A percentile compares a stretch with the other conserved stretches of the same genome.
These are phyloP conservation scores for Polygonum maritimum DNA, from an alignment of 148 eudicot species.

Conservation along the genomic window DNA sequence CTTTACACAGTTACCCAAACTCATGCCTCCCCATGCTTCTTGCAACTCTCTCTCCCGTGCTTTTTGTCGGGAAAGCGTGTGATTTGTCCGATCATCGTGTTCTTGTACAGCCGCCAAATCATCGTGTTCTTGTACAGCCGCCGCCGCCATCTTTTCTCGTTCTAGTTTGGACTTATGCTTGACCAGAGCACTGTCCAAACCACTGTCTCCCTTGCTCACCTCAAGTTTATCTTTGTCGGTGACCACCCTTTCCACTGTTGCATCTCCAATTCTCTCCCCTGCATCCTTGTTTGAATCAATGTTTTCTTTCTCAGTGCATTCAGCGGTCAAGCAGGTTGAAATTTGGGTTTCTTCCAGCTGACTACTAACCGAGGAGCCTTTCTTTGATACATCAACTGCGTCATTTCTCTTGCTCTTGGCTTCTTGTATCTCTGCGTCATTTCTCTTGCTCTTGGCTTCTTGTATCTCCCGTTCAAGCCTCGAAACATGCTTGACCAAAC, in stretches of 20 bases:
- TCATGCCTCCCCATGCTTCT: slow-evolving; percentile 82
- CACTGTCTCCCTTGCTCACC: slow-evolving; percentile 29
- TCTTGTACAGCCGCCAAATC: slow-evolving; percentile 25
- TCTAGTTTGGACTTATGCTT: slow-evolving; percentile 64
- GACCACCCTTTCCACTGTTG: slow-evolving; percentile 28
- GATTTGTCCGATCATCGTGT: slow-evolving; percentile 21
- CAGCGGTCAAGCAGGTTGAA: slow-evolving; percentile 1
- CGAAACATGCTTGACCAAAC: slow-evolving; percentile 54
- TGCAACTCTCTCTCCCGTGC: slow-evolving; percentile 76
- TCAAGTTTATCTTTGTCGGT: slow-evolving; percentile 9
- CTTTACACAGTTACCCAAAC: slow-evolving; percentile 53
- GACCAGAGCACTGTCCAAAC: slow-evolving; percentile 69
- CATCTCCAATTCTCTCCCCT: slow-evolving; percentile 6
- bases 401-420: slow-evolving; percentile 36
- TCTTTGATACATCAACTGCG: not conserved
- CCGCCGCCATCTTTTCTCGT: slow-evolving; percentile 30
- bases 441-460: slow-evolving; percentile 50
- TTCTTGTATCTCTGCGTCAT: slow-evolving; percentile 48
- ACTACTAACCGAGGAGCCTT: not conserved
- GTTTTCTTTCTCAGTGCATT: slow-evolving; percentile 43
- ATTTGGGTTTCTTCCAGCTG: not conserved
- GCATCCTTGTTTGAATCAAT: slow-evolving; percentile 32
- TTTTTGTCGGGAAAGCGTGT: slow-evolving; percentile 42
- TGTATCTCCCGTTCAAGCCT: slow-evolving; percentile 67
- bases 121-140: slow-evolving; percentile 20